Conservation (phyloP, 768 basidiomycete genomes). For the Ramaria sp. region DNA sequence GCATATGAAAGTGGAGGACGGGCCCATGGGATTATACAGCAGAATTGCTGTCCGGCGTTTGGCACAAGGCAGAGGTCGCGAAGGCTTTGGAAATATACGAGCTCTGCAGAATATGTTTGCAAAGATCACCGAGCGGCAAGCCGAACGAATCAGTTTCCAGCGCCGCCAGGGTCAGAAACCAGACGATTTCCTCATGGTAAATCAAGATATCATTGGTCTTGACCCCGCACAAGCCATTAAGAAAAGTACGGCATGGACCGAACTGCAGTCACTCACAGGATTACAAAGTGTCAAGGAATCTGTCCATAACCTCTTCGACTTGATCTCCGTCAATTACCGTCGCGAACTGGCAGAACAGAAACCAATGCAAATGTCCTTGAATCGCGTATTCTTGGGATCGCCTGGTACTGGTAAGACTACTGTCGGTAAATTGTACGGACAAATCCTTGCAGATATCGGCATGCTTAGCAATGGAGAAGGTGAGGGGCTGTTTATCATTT, state of each 20-base stretch:
- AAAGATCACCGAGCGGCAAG: conserved; percentile 38
- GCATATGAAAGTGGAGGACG: conserved; percentile 42
- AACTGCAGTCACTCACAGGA: conserved; percentile 43
- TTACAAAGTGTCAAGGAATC: conserved; percentile 47
- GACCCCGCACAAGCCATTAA: conserved; percentile 41
- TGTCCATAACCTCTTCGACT: conserved; percentile 34
- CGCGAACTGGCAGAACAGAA: conserved; percentile 49
- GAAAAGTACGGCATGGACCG: conserved; percentile 38
- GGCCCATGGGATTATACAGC: conserved; percentile 39
- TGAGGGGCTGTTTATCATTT: no score
- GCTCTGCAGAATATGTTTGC: conserved; percentile 43
- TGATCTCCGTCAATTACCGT: conserved; percentile 43
- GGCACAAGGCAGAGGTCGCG: conserved; percentile 45
- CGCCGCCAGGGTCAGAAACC: conserved; percentile 28
- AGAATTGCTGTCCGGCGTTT: conserved; percentile 51
- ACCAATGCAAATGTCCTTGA: conserved; percentile 44
- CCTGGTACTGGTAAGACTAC: conserved; percentile 69
- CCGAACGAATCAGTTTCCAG: conserved; percentile 36
- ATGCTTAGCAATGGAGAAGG: conserved; percentile 70
- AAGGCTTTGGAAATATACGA: conserved; percentile 61
- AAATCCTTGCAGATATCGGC: conserved; percentile 47
- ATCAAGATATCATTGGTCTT: conserved; percentile 56
- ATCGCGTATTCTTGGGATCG: conserved; percentile 55
- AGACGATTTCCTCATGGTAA: conserved; percentile 40
- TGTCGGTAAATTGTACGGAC: conserved; percentile 57